These are phyloP conservation scores for Pyrus bretschneideri DNA, from an alignment of 306 rosid genomes.

Conservation along the genomic window DNA sequence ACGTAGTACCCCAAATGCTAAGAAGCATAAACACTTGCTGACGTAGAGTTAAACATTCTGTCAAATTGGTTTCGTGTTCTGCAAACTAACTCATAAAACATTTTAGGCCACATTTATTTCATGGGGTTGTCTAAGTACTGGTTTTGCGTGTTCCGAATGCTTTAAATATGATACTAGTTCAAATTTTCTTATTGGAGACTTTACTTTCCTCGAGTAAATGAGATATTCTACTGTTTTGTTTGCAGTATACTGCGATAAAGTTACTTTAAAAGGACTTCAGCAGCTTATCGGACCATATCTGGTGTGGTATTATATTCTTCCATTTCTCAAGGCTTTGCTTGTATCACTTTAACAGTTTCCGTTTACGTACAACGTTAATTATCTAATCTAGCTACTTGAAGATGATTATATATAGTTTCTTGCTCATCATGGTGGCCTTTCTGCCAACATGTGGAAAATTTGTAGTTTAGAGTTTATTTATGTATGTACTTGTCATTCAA, in stretches of 20 bases:
- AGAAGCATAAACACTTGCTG: background rate
- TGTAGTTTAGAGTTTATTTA: background rate
- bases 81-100: background rate
- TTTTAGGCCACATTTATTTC: background rate
- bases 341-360: slow-evolving; percentile 7
- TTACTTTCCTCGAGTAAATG: background rate
- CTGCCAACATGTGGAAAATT: background rate
- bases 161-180: background rate
- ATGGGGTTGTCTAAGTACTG: background rate
- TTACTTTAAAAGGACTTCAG: slow-evolving; percentile 14
- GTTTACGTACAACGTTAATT: background rate
- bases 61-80: background rate
- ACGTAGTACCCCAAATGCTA: background rate
- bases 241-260: slow-evolving; percentile 52
- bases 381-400: background rate
- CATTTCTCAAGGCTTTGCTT: slow-evolving; percentile 8
- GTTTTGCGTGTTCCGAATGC: background rate
- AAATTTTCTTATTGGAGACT: background rate
- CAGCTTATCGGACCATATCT: slow-evolving; percentile 7
- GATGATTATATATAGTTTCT: background rate
- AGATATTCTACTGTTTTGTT: slow-evolving; percentile 1
- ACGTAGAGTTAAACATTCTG: background rate
- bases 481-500: background rate
- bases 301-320: slow-evolving; percentile 19
- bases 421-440: background rate